phyloP scores from a whole-genome alignment of 1,139 yeast species.

The Eremothecium sinecaudum region DNA sequence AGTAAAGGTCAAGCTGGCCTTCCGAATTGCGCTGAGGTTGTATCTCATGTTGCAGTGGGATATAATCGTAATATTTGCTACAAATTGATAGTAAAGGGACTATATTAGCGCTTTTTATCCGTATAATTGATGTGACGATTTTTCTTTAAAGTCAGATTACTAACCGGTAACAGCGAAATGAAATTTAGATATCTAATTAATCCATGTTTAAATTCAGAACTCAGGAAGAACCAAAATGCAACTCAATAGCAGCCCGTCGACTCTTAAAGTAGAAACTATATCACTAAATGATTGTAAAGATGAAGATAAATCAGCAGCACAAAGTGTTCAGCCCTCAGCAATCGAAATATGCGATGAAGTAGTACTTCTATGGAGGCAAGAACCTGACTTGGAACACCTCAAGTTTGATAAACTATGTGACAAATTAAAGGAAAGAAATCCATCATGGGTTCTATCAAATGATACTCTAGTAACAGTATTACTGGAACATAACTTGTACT shows the following conservation, averaged over 20 bases:
- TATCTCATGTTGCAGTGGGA: too few relatives aligned
- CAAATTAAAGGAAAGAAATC: constrained; percentile 42
- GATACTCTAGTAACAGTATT: constrained; percentile 46
- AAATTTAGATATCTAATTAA: too few relatives aligned
- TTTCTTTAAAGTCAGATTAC: too few relatives aligned
- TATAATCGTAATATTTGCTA: too few relatives aligned
- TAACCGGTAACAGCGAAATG: too few relatives aligned
- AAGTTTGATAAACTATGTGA: constrained; percentile 48
- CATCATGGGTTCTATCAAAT: constrained; percentile 56
- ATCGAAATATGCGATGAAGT: constrained; percentile 56
- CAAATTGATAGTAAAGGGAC: too few relatives aligned
- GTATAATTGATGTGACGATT: not conserved
- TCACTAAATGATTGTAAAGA: constrained; percentile 22
- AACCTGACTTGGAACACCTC: constrained; percentile 51
- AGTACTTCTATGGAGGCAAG: constrained; percentile 57
- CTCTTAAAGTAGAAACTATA: constrained; percentile 15
- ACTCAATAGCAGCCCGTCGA: not conserved
- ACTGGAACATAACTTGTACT: constrained; percentile 44
- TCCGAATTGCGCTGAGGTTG: too few relatives aligned
- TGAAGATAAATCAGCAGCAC: constrained; percentile 4
- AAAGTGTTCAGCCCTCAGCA: constrained; percentile 43
- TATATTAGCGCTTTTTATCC: too few relatives aligned
- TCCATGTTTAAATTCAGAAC: too few relatives aligned
- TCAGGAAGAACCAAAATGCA: too few relatives aligned
- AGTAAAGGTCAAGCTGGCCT: not conserved